Conservation (phyloP, 1,284 basidiomycete species). For the Trametes hirsuta region DNA sequence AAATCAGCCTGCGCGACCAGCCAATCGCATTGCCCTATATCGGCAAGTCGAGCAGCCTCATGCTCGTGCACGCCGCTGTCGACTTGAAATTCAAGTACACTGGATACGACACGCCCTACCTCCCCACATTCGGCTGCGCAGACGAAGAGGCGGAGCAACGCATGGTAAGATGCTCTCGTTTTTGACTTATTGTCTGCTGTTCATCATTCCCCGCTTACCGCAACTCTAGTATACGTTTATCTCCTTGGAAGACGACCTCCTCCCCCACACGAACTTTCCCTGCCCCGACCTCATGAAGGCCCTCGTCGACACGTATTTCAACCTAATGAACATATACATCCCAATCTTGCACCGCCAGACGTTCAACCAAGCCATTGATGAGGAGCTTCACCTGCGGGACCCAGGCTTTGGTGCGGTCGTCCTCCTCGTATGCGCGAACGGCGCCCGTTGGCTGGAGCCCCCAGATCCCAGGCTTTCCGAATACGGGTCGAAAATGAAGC, state of each 20-base stretch:
- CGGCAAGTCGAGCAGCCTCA: slow-evolving; percentile 50
- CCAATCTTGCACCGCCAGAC: slow-evolving; percentile 79
- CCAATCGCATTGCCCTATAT: neutral
- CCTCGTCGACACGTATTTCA: slow-evolving; percentile 76
- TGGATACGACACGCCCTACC: slow-evolving; percentile 23
- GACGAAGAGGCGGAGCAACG: slow-evolving; percentile 25
- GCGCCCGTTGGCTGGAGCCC: slow-evolving; percentile 59
- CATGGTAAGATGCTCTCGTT: too few relatives aligned
- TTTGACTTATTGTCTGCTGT: too few relatives aligned
- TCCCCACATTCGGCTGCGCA: slow-evolving; percentile 12
- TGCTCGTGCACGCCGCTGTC: slow-evolving; percentile 51
- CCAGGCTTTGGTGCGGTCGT: slow-evolving; percentile 67
- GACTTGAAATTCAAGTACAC: slow-evolving; percentile 49
- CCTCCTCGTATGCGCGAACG: slow-evolving; percentile 77
- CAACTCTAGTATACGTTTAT: slow-evolving; percentile 28
- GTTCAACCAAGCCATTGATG: slow-evolving; percentile 61
- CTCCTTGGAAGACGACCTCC: slow-evolving; percentile 25
- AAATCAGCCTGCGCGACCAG: neutral
- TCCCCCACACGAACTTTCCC: slow-evolving; percentile 50
- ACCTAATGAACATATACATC: slow-evolving; percentile 58
- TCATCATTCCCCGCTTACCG: neutral
- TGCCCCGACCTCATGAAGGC: slow-evolving; percentile 58
- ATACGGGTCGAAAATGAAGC: slow-evolving; percentile 49
- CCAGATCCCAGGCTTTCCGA: slow-evolving; percentile 60
- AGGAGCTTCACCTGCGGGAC: slow-evolving; percentile 62